Conservation (phyloP, 306 rosid genomes). For the Urtica urens region DNA sequence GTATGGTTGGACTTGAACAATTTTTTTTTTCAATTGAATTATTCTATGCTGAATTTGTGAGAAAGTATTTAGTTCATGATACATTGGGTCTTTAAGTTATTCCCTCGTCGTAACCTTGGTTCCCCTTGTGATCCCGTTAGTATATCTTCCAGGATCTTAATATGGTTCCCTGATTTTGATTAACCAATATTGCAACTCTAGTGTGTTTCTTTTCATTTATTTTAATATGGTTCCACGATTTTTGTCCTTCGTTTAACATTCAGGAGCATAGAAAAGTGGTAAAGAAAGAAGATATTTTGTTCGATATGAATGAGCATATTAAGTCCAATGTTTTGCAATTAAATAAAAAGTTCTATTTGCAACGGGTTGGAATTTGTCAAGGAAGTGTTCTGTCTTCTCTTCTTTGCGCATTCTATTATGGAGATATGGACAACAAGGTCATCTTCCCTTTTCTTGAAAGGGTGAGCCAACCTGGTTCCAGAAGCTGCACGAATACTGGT, state of each 20-base stretch:
- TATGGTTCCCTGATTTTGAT: too few species aligned
- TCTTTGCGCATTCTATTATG: conserved; percentile 73
- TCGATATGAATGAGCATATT: conserved; percentile 44
- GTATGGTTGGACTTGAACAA: too few species aligned
- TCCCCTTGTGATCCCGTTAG: too few species aligned
- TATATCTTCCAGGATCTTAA: too few species aligned
- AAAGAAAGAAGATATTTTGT: conserved; percentile 30
- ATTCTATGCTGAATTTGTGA: too few species aligned
- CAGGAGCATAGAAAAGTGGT: conserved; percentile 39
- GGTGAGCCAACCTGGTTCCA: conserved; percentile 20
- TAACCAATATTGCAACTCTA: too few species aligned
- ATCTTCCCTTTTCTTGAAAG: conserved; percentile 62
- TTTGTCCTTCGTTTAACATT: conserved; percentile 15
- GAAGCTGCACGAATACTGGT: not conserved
- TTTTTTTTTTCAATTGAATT: too few species aligned
- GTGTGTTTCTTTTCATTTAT: too few species aligned
- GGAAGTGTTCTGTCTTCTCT: conserved; percentile 81
- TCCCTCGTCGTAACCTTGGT: too few species aligned
- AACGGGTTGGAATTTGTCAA: conserved; percentile 77
- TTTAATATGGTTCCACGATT: conserved; percentile 13
- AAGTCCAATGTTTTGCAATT: conserved; percentile 66
- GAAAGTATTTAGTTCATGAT: not conserved
- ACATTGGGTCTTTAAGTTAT: too few species aligned
- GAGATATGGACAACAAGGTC: conserved; percentile 58
- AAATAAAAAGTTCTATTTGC: conserved; percentile 60